Base-by-base conservation (phyloP, 169 alveolate genomes). In the Toxoplasma gondii region DNA sequence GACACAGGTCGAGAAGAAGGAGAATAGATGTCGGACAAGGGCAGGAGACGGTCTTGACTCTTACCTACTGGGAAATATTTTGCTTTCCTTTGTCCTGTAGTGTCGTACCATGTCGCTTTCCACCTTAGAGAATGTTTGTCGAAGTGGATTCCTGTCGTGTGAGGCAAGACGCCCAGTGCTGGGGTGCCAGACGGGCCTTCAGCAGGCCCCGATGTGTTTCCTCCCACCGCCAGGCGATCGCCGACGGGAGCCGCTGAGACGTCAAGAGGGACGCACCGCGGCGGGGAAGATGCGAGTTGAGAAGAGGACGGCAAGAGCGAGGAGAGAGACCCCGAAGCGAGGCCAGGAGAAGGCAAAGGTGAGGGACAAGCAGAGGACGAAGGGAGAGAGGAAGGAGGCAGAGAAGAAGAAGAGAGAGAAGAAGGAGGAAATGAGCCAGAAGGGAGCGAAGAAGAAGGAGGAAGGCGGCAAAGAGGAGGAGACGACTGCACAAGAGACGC, bases 31-130 rank as follows among this genome's bases (percentile, higher is more conserved):
- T 31, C 74, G 34, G 74, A 64, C 31, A 19, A 27, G 22, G 22
- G 74, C 74, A 16, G 74, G 5, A 31, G 22, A 16, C 67, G 67
- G 19, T 9, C 31, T 64, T 10, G 74, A 1, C 74, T 16, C 74
- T 87, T 49, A 93, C 95, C 95, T 0, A 94, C 92, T 19, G 96
- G 96, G 70, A 94, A 94, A 41, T 94, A 94, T 92, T 94, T 94
- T 39, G 96, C 96, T 38, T 90, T 90, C 31, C 96, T n/a, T 43
- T 94, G 94, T 19, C 96, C 96, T 29, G 92, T 82, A 53, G 58
- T 82, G 88, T 90, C 92, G 92, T 94, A 94, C 96, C 96, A 94
- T 34, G 96, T 94, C 24, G 96, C 96, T 83, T 94, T 94, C 96
- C 96, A 94, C 80, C 96, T 49, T 53, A 90, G 92, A 31, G 94